Conservation (phyloP, 2,329 filamentous ascomycete genomes). For the Pezicula rhizophila region DNA sequence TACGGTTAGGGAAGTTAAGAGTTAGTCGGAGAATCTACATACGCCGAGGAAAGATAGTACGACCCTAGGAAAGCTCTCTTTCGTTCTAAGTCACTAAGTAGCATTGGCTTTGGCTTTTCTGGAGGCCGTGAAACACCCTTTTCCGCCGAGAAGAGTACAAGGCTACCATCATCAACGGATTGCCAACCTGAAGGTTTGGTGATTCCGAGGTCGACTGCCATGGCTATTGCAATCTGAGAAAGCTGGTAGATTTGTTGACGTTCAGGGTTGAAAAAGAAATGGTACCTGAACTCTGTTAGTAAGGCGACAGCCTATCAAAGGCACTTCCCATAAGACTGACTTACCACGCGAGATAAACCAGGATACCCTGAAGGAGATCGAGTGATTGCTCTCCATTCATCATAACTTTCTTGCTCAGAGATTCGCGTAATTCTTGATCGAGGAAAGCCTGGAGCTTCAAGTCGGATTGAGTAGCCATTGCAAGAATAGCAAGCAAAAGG, state of each 20-base stretch:
- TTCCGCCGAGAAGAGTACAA: background rate
- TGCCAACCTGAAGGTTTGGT: slow-evolving; percentile 7
- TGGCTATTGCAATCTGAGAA: slow-evolving; percentile 23
- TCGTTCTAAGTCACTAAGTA: slow-evolving; percentile 15
- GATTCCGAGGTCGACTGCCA: slow-evolving; percentile 26
- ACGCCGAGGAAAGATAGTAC: slow-evolving; percentile 23
- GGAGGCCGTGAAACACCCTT: background rate
- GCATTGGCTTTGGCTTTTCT: background rate
- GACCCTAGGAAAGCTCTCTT: slow-evolving; percentile 21
- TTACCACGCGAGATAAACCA: slow-evolving; percentile 54
- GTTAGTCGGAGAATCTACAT: slow-evolving; percentile 5
- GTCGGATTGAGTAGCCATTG: slow-evolving; percentile 42
- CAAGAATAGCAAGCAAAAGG: slow-evolving; percentile 47
- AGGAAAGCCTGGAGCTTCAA: slow-evolving; percentile 47
- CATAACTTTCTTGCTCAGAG: slow-evolving; percentile 50
- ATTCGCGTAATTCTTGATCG: slow-evolving; percentile 52
- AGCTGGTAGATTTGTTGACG: slow-evolving; percentile 28
- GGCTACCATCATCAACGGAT: background rate
- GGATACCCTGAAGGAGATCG: slow-evolving; percentile 49
- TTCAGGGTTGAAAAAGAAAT: slow-evolving; percentile 24
- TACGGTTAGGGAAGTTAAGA: background rate
- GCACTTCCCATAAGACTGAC: slow-evolving; percentile 14
- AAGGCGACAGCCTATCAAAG: background rate
- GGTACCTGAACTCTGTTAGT: slow-evolving; percentile 16
- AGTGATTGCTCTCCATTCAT: slow-evolving; percentile 50